Evolutionary conservation across 2,329 filamentous ascomycete genomes (phyloP), one percentile per base, ranked within the genome.

Genomic region (Parastagonospora avenae): DNA sequence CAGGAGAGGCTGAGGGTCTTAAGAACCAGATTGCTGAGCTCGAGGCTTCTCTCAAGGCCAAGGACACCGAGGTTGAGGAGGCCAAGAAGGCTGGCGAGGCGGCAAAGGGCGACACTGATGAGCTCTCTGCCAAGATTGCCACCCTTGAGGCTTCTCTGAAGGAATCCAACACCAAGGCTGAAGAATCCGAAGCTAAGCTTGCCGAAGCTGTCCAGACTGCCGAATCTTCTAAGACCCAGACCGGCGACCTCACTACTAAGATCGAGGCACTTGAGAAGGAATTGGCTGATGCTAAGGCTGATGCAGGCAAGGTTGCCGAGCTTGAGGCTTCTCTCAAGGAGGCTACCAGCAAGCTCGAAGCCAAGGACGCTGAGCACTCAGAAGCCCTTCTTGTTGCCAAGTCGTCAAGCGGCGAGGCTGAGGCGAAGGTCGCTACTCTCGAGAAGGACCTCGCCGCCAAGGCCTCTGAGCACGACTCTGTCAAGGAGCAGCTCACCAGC

Each of bases 381-480:
- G 57, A 64, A 41, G 55, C 63, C 2, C 41, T 63, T 24, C 35
- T 54, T n/a, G 54, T 55, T 33, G 60, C 62, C 14, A 62, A 63
- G 40, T 54, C 55, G 33, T 58, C 63, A 12, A 53, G 55, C 42
- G 55, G 53, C 31, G 58, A 54, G 9, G 52, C 63, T 15, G 58
- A 51, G 16, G 54, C 60, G 28, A 66, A 72, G 54, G 52, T 67
- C 10, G 55, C 59, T 43, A 56, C 69, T 27, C 50, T 72, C 8
- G 57, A 69, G 53, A 60, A 63, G 51, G 59, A 67, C 15, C 55
- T 68, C 29, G 59, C 56, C 2, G 53, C 54, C n/a, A 61, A 63
- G 51, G 36, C 39, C 19, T 24, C 46, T 16, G 46, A 48, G 32
- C 39, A 54, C 3, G 52, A 63, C 37, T 41, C 55, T 14, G 42